Conservation (phyloP, 805 yeast species). For the Vanderwaltozyma verrucispora region DNA sequence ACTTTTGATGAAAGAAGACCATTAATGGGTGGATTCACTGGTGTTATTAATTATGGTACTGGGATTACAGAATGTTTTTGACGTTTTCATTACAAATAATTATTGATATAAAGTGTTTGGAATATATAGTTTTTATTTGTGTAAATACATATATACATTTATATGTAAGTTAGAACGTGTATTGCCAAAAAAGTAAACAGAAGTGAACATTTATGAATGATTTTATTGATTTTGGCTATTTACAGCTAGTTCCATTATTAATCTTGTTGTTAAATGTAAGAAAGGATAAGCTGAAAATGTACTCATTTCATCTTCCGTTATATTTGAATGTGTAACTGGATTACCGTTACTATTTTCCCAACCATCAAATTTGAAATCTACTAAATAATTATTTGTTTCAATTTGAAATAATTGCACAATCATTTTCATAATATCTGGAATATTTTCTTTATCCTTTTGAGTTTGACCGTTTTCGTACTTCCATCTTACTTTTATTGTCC, state of each 20-base stretch:
- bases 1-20: too few relatives aligned
- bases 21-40: too few relatives aligned
- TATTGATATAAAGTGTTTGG: too few relatives aligned
- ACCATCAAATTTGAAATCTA: slow-evolving; percentile 96
- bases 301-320: slow-evolving; percentile 58
- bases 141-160: too few relatives aligned
- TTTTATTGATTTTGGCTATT: slow-evolving; percentile 50
- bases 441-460: slow-evolving; percentile 21
- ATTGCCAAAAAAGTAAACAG: too few relatives aligned
- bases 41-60: too few relatives aligned
- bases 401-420: slow-evolving; percentile 91
- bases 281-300: slow-evolving; percentile 96
- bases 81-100: too few relatives aligned
- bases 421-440: slow-evolving; percentile 88
- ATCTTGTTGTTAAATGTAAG: slow-evolving; percentile 79
- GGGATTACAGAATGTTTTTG: too few relatives aligned
- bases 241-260: slow-evolving; percentile 97
- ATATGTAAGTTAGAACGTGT: too few relatives aligned
- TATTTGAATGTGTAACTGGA: slow-evolving; percentile 19
- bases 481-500: slow-evolving; percentile 97
- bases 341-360: slow-evolving; percentile 57
- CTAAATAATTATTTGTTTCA: slow-evolving; percentile 91
- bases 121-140: too few relatives aligned
- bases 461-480: slow-evolving; percentile 40
- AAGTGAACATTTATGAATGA: too few relatives aligned